These are phyloP conservation scores for Glycine tomentella DNA, from an alignment of 306 rosid genomes.

Conservation along the genomic window DNA sequence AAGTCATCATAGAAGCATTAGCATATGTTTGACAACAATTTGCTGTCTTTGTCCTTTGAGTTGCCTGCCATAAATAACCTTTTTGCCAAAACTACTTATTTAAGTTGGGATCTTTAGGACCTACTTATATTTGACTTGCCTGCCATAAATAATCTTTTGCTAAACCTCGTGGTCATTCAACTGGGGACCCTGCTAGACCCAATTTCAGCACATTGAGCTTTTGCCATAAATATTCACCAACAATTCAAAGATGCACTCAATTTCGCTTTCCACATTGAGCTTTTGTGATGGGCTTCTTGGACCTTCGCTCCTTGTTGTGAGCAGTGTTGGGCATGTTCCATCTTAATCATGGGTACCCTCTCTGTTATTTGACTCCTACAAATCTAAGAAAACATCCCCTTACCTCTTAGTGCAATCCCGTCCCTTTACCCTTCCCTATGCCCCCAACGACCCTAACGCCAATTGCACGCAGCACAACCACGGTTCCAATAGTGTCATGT, in stretches of 20 bases:
- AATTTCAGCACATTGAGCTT: background rate
- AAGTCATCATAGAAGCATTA: background rate
- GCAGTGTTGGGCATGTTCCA: too few relatives aligned
- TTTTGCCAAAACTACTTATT: background rate
- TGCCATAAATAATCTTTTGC: background rate
- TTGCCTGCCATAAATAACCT: too few relatives aligned
- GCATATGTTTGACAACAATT: constrained; percentile 6
- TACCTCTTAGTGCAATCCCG: too few relatives aligned
- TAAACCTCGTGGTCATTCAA: background rate
- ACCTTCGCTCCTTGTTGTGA: background rate
- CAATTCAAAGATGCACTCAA: background rate
- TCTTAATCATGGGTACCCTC: too few relatives aligned
- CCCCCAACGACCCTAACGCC: too few relatives aligned
- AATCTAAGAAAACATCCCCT: too few relatives aligned
- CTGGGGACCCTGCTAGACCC: background rate
- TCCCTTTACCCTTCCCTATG: too few relatives aligned
- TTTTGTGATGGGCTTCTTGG: background rate
- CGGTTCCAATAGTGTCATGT: too few relatives aligned
- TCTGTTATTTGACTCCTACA: too few relatives aligned
- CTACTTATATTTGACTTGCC: background rate
- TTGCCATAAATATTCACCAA: background rate
- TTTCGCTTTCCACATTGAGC: too few relatives aligned
- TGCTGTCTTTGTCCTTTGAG: background rate
- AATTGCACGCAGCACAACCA: too few relatives aligned
- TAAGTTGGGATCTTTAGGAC: background rate